Percentiles rank a stretch among this genome's conserved stretches.
Conservation (phyloP, 345 rosid species). For the Corchorus olitorius region DNA sequence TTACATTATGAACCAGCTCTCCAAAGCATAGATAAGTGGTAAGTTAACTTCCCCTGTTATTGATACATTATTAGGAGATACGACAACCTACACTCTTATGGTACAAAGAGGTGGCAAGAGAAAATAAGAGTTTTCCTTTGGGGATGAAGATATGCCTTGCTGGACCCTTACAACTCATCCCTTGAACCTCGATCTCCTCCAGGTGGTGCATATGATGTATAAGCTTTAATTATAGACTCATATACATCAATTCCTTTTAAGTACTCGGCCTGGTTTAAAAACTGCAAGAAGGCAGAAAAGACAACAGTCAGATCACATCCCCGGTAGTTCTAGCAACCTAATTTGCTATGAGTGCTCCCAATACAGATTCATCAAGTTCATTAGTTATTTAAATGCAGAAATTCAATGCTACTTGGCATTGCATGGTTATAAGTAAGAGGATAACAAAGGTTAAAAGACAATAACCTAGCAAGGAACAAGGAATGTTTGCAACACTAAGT, state of each 20-base stretch:
- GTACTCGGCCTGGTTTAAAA: slow-evolving; percentile 74
- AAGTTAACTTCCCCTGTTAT: slow-evolving; percentile 5
- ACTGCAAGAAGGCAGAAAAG: slow-evolving; percentile 49
- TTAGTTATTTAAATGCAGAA: not conserved
- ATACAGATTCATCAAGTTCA: not conserved
- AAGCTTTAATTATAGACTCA: slow-evolving; percentile 68
- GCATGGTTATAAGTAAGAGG: not conserved
- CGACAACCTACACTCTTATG: not conserved
- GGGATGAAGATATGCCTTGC: not conserved
- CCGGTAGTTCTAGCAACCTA: not conserved
- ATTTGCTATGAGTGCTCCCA: not conserved
- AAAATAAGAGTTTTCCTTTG: not conserved
- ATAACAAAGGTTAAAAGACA: not conserved
- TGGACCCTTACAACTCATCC: slow-evolving; percentile 64
- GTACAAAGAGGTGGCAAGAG: not conserved
- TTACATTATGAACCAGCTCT: not conserved
- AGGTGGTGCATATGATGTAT: slow-evolving; percentile 46
- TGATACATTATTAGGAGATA: slow-evolving; percentile 8
- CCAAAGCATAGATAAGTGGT: not conserved
- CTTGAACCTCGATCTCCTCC: slow-evolving; percentile 36
- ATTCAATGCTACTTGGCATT: not conserved
- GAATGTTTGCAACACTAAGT: not conserved
- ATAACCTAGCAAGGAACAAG: not conserved
- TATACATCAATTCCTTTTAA: slow-evolving; percentile 80
- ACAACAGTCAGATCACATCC: slow-evolving; percentile 13